phyloP scores from a whole-genome alignment of 106 monocot species.

The Dendrobium huoshanense region DNA sequence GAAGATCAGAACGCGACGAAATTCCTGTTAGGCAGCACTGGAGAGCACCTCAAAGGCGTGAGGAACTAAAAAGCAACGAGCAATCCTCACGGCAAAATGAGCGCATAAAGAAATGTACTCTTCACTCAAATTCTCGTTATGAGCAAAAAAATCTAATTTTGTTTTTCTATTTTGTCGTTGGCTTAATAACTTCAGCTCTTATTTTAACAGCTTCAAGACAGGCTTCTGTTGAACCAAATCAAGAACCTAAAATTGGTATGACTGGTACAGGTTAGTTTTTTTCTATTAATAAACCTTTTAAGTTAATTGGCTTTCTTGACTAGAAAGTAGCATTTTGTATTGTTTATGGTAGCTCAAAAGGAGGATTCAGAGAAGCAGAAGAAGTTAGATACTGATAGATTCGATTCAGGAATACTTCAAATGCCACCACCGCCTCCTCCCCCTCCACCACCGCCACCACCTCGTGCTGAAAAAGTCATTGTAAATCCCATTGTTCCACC shows the following conservation, averaged over 20 bases:
- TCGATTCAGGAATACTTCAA: slow-evolving; percentile 18
- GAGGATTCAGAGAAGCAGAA: slow-evolving; percentile 25
- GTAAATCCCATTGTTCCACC: slow-evolving; percentile 33
- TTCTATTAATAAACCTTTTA: background rate
- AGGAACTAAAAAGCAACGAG: slow-evolving; percentile 33
- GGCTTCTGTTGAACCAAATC: slow-evolving; percentile 23
- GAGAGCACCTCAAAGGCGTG: slow-evolving; percentile 17
- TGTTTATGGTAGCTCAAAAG: slow-evolving; percentile 17
- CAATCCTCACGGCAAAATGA: slow-evolving; percentile 20
- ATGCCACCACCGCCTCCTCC: slow-evolving; percentile 27
- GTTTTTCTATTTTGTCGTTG: background rate
- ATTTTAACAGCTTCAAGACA: slow-evolving; percentile 35
- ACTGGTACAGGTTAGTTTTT: slow-evolving; percentile 13
- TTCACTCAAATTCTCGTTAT: background rate
- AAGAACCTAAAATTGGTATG: slow-evolving; percentile 26
- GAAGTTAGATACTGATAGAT: slow-evolving; percentile 31
- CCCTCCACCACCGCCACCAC: slow-evolving; percentile 8
- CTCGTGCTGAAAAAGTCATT: slow-evolving; percentile 40
- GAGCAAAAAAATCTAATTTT: background rate
- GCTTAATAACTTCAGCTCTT: background rate
- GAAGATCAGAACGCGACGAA: slow-evolving; percentile 37
- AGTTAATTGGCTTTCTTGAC: background rate
- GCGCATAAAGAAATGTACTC: slow-evolving; percentile 39
- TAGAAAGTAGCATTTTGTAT: background rate
- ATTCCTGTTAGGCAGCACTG: slow-evolving; percentile 26